Evolutionary conservation across 345 rosid genomes (phyloP).

Genomic region (Gossypium anomalum): DNA sequence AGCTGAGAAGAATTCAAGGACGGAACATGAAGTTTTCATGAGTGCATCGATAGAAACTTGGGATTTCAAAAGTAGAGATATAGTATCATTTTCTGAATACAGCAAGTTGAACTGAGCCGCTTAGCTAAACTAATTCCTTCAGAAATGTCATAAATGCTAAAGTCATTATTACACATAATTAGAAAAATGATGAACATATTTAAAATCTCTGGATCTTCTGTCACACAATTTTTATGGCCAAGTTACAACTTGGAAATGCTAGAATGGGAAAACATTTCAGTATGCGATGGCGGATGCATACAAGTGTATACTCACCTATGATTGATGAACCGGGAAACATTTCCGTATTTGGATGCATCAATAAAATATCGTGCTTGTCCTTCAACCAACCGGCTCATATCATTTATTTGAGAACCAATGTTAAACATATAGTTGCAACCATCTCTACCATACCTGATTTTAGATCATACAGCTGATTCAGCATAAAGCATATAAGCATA

Average conservation of each 20-base stretch:
- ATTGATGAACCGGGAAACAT: slow-evolving; percentile 86
- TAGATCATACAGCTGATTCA: slow-evolving; percentile 4
- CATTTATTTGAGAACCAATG: slow-evolving; percentile 65
- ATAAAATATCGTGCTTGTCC: slow-evolving; percentile 55
- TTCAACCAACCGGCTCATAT: slow-evolving; percentile 76
- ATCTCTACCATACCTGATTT: slow-evolving; percentile 54
- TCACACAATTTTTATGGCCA: slow-evolving; percentile 5
- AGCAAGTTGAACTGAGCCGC: slow-evolving; percentile 5
- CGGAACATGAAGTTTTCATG: neutral
- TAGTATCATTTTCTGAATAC: neutral
- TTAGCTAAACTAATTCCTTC: neutral
- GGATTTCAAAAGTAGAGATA: slow-evolving; percentile 1
- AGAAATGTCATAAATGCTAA: neutral
- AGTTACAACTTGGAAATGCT: neutral
- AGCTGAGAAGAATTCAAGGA: slow-evolving; percentile 41
- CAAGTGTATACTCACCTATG: slow-evolving; percentile 58
- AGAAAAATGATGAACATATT: neutral
- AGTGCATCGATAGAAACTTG: slow-evolving; percentile 8
- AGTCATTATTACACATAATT: neutral
- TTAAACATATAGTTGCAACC: slow-evolving; percentile 59
- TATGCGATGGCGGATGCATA: neutral
- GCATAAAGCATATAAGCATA: neutral
- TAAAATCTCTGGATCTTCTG: neutral
- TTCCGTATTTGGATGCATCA: slow-evolving; percentile 79
- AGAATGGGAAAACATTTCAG: neutral